These are phyloP conservation scores for Pleurotus giganteus DNA, from an alignment of 768 basidiomycete genomes.

Conservation along the genomic window DNA sequence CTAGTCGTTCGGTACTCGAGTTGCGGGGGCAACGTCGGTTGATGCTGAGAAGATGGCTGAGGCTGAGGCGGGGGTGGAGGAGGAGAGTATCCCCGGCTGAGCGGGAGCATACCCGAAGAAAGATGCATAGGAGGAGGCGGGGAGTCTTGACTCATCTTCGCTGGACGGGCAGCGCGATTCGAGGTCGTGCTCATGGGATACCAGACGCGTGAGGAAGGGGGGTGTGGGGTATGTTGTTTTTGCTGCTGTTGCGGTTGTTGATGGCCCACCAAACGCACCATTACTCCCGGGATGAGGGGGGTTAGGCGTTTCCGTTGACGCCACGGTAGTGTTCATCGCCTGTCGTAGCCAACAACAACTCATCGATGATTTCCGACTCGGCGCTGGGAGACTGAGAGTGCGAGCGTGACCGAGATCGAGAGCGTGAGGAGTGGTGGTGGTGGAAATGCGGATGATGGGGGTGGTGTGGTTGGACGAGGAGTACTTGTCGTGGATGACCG, in stretches of 20 bases:
- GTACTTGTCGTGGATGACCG: slow-evolving; percentile 1
- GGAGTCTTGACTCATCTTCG: too few species aligned
- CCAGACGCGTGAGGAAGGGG: too few species aligned
- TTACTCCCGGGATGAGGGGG: too few species aligned
- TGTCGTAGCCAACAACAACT: slow-evolving; percentile 40
- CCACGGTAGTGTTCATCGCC: slow-evolving; percentile 21
- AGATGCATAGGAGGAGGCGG: too few species aligned
- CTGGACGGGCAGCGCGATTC: too few species aligned
- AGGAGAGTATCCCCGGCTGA: not conserved
- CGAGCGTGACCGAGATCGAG: slow-evolving; percentile 16
- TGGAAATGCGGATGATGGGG: slow-evolving; percentile 8
- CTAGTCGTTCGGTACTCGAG: not conserved
- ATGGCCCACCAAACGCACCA: too few species aligned
- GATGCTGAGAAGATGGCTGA: not conserved
- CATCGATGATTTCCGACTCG: slow-evolving; percentile 27
- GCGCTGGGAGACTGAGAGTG: slow-evolving; percentile 21
- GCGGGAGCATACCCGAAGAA: too few species aligned
- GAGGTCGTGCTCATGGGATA: too few species aligned
- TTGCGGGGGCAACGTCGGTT: not conserved
- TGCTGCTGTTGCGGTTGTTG: not conserved
- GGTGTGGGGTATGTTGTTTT: not conserved
- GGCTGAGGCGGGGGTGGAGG: not conserved
- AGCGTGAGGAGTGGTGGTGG: not conserved
- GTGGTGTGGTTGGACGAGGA: not conserved
- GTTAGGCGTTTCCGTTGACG: not conserved